Base-by-base conservation (phyloP, 2,329 filamentous ascomycete genomes). In the Diplodia mutila region DNA sequence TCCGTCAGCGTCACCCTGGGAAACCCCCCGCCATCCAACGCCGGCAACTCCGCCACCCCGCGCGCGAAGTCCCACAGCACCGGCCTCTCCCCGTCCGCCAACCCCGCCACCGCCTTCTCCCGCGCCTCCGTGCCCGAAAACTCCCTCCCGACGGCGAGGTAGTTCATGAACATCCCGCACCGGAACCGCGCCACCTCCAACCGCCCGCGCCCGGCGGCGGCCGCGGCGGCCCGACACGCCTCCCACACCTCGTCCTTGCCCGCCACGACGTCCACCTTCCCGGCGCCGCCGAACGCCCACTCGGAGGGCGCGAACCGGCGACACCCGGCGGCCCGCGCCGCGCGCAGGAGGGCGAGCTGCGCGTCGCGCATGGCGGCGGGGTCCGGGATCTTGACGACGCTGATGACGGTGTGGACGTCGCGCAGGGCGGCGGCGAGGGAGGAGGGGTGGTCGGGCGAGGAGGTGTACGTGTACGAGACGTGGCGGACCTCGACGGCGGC, bases 281-380 rank as follows among this genome's bases (percentile, higher is more conserved):
- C n/a, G n/a, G n/a, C n/a, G n/a, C n/a, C n/a, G n/a, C 72, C 70
- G 4, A 71, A 51, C n/a, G 79, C 80, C 66, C 84, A 86, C 66
- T 79, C 80, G 70, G 82, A 84, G 2, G 85, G 85, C 34, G 87
- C 79, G 69, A 85, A 87, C 52, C 85, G 81, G 69, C 81, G 78
- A 11, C 86, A 81, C 0, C 84, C 83, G 3, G 81, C 9, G 55
- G 77, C 76, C 69, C 85, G 84, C 1, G 83, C 80, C 2, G 85
- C 85, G 39, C 79, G 80, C 37, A 80, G 79, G 1, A 87, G 77
- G 1, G 77, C 77, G 11, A 83, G 80, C 69, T 87, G 82, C 12
- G 80, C 69, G 8, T 68, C 68, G n/a, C 72, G 68, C 70, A 69
- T 75, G 12, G 73, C 72, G 32, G 69, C 66, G n/a, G 18, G 69